Conservation (phyloP, 345 rosid genomes). For the Syzygium aromaticum region DNA sequence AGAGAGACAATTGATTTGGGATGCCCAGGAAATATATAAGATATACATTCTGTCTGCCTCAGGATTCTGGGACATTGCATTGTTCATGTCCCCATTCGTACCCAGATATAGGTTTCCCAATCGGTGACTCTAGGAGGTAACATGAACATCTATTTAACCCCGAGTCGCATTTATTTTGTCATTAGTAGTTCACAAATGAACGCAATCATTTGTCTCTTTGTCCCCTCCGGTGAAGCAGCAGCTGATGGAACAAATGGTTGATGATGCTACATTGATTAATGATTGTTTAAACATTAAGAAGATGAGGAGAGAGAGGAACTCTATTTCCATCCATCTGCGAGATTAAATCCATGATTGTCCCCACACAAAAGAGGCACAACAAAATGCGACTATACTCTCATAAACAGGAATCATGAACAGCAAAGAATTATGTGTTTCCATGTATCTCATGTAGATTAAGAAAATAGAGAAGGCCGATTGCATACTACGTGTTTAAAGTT, state of each 20-base stretch:
- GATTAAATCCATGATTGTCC: not conserved
- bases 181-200: not conserved
- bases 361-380: not conserved
- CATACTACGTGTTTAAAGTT: constrained; percentile 69
- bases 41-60: not conserved
- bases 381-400: not conserved
- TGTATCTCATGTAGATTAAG: not conserved
- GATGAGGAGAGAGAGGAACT: not conserved
- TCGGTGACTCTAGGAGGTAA: not conserved
- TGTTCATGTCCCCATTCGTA: not conserved
- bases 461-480: not conserved
- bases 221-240: not conserved
- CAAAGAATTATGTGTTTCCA: not conserved
- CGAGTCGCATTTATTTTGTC: not conserved
- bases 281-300: not conserved
- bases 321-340: not conserved
- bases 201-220: not conserved
- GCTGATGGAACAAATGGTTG: not conserved
- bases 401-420: not conserved
- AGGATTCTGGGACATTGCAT: not conserved
- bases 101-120: not conserved
- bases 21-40: not conserved
- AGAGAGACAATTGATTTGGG: not conserved
- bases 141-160: not conserved
- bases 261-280: not conserved